Evolutionary conservation across 1,284 basidiomycete species (phyloP), one percentile per base, ranked within the genome.

Genomic region (Pseudozyma sp.): DNA sequence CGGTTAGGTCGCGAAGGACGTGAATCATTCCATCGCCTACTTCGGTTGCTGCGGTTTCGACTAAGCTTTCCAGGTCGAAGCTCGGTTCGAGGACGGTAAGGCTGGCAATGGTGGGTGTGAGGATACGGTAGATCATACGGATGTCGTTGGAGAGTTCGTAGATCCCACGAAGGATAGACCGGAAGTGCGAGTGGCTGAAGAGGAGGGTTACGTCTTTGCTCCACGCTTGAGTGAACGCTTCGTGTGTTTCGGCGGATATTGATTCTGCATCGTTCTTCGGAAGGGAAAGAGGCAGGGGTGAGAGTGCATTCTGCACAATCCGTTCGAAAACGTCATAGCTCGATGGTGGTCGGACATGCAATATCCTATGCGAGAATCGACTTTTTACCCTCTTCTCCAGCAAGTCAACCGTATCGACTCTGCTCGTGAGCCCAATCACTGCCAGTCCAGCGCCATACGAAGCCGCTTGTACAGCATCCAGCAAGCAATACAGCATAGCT

Each of bases 331-430:
- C 25, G 6, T 70, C 62, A 39, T 57, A 71, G 16, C 55, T 48
- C 18, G 54, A 44, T 1, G 76, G 76, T 0, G 82, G 78, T 14
- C 71, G 51, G 1, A 84, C 68, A 25, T 85, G 80, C 14, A 83
- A 39, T 43, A 80, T 78, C 16, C 83, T 67, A 53, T 83, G 82
- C 2, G 78, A 78, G 54, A 85, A 85, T 36, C 83, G 77, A 62
- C 74, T 78, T 59, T 82, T 81, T 36, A 85, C 83, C 1, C 83
- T 61, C 71, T 85, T 85, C 56, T 85, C 83, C 11, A 85, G 51
- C 44, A 80, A 53, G 50, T 85, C 82, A 0, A 70, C 60, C 4
- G 80, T 80, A 47, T 83, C 83, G 25, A 82, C 67, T 7, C 79
- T 51, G 35, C 61, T 67, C 3, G 83, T 81, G 53, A 79, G 39